Percentiles rank a stretch among this genome's conserved stretches.
Evolutionary conservation across 371 early-diverging fungal genomes (phyloP).

Genomic region (Dinochytrium kinnereticum): DNA sequence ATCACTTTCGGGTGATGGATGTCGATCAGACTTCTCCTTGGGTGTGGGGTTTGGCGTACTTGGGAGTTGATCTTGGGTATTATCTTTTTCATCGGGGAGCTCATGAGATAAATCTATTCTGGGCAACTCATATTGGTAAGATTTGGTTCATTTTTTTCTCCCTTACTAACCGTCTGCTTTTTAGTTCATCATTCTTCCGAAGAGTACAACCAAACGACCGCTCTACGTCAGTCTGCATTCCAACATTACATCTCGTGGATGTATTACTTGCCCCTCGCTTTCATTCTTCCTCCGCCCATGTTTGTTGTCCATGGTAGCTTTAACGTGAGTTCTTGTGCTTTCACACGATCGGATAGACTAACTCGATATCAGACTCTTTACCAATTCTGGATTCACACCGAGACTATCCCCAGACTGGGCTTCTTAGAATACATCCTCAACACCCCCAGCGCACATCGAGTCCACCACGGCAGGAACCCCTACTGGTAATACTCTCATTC

Average conservation of each 20-base stretch:
- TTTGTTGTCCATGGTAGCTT: constrained; percentile 50
- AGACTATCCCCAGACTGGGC: constrained; percentile 55
- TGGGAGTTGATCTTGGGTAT: constrained; percentile 57
- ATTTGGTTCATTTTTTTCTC: neutral
- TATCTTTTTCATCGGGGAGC: constrained; percentile 65
- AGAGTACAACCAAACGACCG: constrained; percentile 62
- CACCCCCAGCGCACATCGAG: constrained; percentile 62
- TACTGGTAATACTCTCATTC: too few species aligned
- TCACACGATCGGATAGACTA: constrained; percentile 26
- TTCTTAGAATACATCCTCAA: constrained; percentile 63
- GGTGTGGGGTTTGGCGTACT: constrained; percentile 59
- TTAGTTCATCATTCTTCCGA: constrained; percentile 48
- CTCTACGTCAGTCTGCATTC: constrained; percentile 57
- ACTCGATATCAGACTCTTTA: constrained; percentile 40
- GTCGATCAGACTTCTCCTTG: constrained; percentile 50
- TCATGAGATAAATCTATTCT: constrained; percentile 62
- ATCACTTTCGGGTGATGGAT: constrained; percentile 51
- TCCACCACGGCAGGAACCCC: constrained; percentile 65
- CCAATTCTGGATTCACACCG: constrained; percentile 57
- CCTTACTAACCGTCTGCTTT: neutral
- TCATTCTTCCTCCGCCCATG: constrained; percentile 56
- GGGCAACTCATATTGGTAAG: constrained; percentile 55
- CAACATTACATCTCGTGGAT: constrained; percentile 52
- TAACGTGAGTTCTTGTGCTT: neutral
- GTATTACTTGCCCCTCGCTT: constrained; percentile 46